phyloP scores from a whole-genome alignment of 2,329 filamentous ascomycete species.

The Mollisiaceae sp. region DNA sequence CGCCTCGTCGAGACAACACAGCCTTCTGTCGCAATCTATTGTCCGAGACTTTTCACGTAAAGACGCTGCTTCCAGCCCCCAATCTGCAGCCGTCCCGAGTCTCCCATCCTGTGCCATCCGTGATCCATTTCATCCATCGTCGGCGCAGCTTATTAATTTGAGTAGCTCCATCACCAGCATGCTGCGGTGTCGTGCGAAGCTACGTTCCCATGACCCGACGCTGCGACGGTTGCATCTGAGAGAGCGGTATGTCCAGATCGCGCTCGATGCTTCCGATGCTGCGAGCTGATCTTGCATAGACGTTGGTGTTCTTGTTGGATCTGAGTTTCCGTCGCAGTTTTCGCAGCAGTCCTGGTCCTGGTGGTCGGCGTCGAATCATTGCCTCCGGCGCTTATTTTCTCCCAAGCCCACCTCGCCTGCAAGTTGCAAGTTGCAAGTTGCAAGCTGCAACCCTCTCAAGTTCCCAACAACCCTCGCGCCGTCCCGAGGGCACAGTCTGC shows the following conservation, averaged over 20 bases:
- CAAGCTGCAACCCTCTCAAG: constrained; percentile 1
- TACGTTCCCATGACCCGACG: neutral
- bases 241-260: neutral
- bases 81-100: neutral
- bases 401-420: neutral
- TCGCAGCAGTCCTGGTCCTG: too few relatives aligned
- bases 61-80: neutral
- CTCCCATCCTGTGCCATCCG: neutral
- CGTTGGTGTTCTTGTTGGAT: neutral
- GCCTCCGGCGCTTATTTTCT: neutral
- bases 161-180: neutral
- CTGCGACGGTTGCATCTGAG: neutral
- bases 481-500: constrained; percentile 11
- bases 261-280: neutral
- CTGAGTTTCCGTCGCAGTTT: neutral
- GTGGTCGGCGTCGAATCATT: neutral
- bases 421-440: too few relatives aligned
- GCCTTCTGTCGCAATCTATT: constrained; percentile 7
- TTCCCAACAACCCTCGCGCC: neutral
- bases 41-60: neutral
- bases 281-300: constrained; percentile 6
- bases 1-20: neutral
- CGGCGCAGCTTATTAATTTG: neutral
- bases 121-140: neutral
- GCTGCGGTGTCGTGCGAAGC: neutral